phyloP scores from a whole-genome alignment of 73 alveolate genomes.

The Paramecium bursaria region DNA sequence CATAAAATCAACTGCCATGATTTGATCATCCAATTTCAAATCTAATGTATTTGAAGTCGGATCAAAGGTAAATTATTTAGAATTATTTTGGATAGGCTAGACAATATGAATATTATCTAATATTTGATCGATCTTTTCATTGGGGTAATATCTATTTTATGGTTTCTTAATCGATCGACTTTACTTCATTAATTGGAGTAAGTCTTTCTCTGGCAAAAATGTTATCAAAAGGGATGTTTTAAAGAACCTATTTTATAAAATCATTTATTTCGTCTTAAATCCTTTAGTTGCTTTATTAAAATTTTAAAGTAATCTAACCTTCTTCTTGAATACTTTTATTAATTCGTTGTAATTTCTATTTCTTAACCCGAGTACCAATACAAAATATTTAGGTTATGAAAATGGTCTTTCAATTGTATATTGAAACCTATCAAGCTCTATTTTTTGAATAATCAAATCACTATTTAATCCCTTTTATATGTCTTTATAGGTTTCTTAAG shows the following conservation, averaged over 20 bases:
- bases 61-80: neutral
- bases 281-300: conserved; percentile 27
- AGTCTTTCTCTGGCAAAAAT: conserved; percentile 51
- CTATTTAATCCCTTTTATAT: no score
- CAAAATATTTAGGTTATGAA: no score
- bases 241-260: conserved; percentile 1
- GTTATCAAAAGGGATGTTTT: conserved; percentile 14
- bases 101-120: neutral
- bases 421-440: no score
- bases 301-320: conserved; percentile 4
- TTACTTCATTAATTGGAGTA: neutral
- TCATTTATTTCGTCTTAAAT: conserved; percentile 14
- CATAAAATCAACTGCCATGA: conserved; percentile 25
- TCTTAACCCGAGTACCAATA: no score
- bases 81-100: neutral
- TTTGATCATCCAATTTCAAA: neutral
- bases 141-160: conserved; percentile 1
- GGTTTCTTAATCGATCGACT: conserved; percentile 16
- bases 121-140: neutral
- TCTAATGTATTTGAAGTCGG: no score
- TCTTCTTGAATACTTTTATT: conserved; percentile 16
- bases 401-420: no score
- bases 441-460: no score
- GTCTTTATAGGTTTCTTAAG: no score
- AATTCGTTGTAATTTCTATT: no score